Percentiles rank a stretch among this genome's conserved stretches.
phyloP scores from a whole-genome alignment of 495 filamentous ascomycete species.

The Podospora conica region DNA sequence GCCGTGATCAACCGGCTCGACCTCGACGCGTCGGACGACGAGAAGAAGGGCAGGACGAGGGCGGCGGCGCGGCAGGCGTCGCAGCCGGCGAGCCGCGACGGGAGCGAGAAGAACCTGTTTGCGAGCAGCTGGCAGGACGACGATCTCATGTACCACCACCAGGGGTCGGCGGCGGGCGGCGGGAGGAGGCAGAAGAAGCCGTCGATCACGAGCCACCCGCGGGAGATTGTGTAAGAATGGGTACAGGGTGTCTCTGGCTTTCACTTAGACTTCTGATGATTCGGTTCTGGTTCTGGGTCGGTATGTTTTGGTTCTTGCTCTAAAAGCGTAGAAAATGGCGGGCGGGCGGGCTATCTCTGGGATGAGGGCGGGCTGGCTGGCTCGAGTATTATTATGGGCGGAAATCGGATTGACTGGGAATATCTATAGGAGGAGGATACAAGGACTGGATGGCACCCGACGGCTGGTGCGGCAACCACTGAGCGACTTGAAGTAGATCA shows the following conservation, averaged over 20 bases:
- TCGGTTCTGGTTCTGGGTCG: not conserved
- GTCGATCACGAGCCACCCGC: conserved; percentile 6
- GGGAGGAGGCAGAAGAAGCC: conserved; percentile 8
- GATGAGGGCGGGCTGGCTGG: no score
- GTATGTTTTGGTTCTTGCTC: not conserved
- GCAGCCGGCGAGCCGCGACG: conserved; percentile 12
- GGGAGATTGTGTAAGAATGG: conserved; percentile 8
- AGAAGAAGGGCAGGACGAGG: not conserved
- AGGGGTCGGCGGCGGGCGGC: not conserved
- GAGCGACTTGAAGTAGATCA: no score
- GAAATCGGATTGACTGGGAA: not conserved
- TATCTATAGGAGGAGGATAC: not conserved
- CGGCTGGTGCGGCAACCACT: not conserved
- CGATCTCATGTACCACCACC: not conserved
- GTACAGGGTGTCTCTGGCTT: not conserved
- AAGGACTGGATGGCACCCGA: no score
- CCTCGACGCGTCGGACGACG: not conserved
- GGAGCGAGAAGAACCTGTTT: conserved; percentile 18
- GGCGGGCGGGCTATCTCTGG: not conserved
- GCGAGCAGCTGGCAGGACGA: conserved; percentile 14
- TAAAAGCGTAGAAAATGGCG: not conserved
- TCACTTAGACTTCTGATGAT: not conserved
- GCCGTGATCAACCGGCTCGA: not conserved
- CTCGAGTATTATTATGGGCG: not conserved
- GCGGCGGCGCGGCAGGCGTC: not conserved